Evolutionary conservation across 345 rosid species (phyloP), one percentile per base, ranked within the genome.

Genomic region (Chamaenerion angustifolium): DNA sequence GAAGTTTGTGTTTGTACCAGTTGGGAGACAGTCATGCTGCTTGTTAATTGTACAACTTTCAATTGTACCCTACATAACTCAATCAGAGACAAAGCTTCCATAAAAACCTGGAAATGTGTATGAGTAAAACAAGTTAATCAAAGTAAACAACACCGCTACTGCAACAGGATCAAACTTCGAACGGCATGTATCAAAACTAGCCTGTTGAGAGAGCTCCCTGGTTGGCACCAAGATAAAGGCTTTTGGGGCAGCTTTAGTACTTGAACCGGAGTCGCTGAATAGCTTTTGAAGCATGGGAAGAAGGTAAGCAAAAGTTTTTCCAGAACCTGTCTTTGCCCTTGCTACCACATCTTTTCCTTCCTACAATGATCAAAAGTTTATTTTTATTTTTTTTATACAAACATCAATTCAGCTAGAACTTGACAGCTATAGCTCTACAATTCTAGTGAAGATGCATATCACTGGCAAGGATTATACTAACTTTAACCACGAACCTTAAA

Each of bases 341-440:
- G 93, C 98, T 56, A 86, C 86, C 52, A 86, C 92, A 59, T 90
- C 98, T 57, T 90, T 86, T 4, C 96, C 98, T 73, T 78, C 82
- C 96, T 83, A 56, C 15, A 40, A 10, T 17, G 14, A 48, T 13
- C 18, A 10, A 41, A 19, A 43, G 1, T 5, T 31, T 31, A 31
- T 1, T 31, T 31, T 31, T 5, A 31, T 5, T 4, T 31, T 31
- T 17, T 43, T 45, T 16, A 1, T 6, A 51, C 25, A 11, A 37
- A 14, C 53, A 21, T 31, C 37, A 31, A 31, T 31, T 31, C 37
- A 7, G 37, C 37, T 31, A 31, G 37, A 31, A 31, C 37, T 31
- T 31, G 8, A 6, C 12, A 14, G 16, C 9, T 16, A 10, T 61
- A 10, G 45, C 40, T 12, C 8, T 23, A 11, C 3, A 12, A 16